Percentiles rank a stretch among this genome's conserved stretches.
phyloP scores from a whole-genome alignment of 2,329 filamentous ascomycete genomes.

The Elsinoe perseae region DNA sequence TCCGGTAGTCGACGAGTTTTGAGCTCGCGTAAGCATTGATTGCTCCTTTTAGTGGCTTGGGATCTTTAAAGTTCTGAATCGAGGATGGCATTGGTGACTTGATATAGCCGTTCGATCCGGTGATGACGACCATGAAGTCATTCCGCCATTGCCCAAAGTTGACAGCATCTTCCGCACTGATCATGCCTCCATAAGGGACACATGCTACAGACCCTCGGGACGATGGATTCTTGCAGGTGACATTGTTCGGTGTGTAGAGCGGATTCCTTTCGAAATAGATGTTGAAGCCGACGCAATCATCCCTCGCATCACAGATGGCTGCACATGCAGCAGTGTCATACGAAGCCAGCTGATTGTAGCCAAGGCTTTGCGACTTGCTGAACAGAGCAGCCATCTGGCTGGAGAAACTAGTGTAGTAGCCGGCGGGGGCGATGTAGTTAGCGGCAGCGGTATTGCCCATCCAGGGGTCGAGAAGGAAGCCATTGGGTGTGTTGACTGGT shows the following conservation, averaged over 20 bases:
- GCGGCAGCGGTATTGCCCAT: constrained; percentile 14
- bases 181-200: constrained; percentile 12
- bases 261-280: constrained; percentile 19
- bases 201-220: constrained; percentile 8
- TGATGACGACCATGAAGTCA: constrained; percentile 26
- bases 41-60: constrained; percentile 15
- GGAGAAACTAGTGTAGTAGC: constrained; percentile 18
- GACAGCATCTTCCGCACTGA: constrained; percentile 20
- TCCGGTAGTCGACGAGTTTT: not conserved
- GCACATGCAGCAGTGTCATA: constrained; percentile 15
- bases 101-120: constrained; percentile 19
- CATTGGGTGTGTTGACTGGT: constrained; percentile 13
- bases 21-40: constrained; percentile 2
- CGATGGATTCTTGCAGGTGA: constrained; percentile 11
- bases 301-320: constrained; percentile 8
- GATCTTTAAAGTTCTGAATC: constrained; percentile 14
- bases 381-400: constrained; percentile 11
- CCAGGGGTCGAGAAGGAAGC: constrained; percentile 16
- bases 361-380: constrained; percentile 11
- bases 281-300: constrained; percentile 17
- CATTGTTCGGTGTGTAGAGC: constrained; percentile 17
- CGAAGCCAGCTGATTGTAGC: constrained; percentile 1
- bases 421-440: constrained; percentile 17
- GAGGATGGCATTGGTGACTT: constrained; percentile 13
- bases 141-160: constrained; percentile 25